Base-by-base conservation (phyloP, 352 stramenopile species). In the Phytophthora uliginosa region DNA sequence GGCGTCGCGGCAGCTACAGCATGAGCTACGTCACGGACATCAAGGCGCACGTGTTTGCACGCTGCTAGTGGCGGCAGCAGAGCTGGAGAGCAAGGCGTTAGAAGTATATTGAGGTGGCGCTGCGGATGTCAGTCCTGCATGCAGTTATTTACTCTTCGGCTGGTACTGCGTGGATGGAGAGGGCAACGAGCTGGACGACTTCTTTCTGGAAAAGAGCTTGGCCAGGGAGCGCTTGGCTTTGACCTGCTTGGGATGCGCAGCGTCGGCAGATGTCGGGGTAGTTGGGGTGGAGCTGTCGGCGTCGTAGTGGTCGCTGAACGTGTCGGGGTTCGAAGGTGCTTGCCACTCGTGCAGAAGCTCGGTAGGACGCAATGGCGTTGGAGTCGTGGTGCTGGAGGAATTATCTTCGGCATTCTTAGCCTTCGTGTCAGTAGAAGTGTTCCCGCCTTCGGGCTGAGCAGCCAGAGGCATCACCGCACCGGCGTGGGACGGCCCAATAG, bases 1-100 rank as follows among this genome's bases (percentile, higher is more conserved):
- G 90, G n/a, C 86, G 90, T 18, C 80, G 90, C 8, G 90, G 88
- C 33, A 97, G 90, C 78, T 97, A 93, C 72, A 95, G 88, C 69
- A 91, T 97, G 82, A 95, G 83, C 69, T 97, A 94, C 59, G 89
- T 97, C 50, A 86, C 84, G n/a, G 88, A 97, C 69, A 93, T 97
- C 63, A 95, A 95, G 62, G 83, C 88, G 13, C 90, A 97, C 55
- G 88, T 95, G 26, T 92, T 95, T 42, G 86, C 88, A 18, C 84
- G 77, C 26, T 86, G 83, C 6, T 91, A 82, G 76, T 4, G 20
- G 24, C 5, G 18, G 22, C 47, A 20, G 20, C 26, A 24, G 1
- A 59, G 12, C 38, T 47, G 12, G 47, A 42, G 28, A 28, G 15
- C 15, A 22, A 22, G 22, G 28, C 7, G 5, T 31, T 31, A 31